Base-by-base conservation (phyloP, 164 flowering plant genomes). In the Macadamia integrifolia region DNA sequence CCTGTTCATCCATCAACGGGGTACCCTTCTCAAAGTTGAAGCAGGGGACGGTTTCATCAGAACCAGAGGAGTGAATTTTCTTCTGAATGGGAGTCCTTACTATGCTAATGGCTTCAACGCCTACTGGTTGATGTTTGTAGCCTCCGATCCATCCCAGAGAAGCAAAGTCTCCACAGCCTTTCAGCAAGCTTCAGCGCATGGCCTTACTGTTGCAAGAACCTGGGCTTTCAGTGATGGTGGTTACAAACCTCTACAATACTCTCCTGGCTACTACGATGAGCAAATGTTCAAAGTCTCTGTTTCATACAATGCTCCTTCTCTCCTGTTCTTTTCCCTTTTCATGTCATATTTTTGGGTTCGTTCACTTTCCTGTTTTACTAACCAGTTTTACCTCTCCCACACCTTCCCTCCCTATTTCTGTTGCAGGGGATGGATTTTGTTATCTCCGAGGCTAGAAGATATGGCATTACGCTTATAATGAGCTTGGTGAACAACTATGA, bases 141-240 rank as follows among this genome's bases (percentile, higher is more conserved):
- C 87, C 40, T 81, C 90, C 17, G 92, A 90, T 66, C 90, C 92
- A 44, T 81, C 93, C 71, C 86, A 84, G 73, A 74, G 89, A 43
- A 57, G 35, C 66, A 84, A 85, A 52, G 85, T 90, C 58, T 74
- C 90, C 10, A 58, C 81, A 70, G 88, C 82, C 7, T 85, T 90
- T 17, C 80, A 71, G n/a, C 78, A 88, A 67, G 93, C 93, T 42
- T 72, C 93, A 0, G 59, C 62, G 61, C 88, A 79, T 74, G 90
- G 92, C 50, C 85, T 87, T 65, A 77, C 83, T 43, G 84, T 90
- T n/a, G 93, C 89, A 8, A 78, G 97, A 78, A 88, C 97, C 69
- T 90, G 96, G 96, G 96, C 93, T 72, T 90, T 88, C 74, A 86
- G 84, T 75, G 97, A 90, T 71, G 97, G 88, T 67, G 93, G 97